Evolutionary conservation across 1,284 basidiomycete species (phyloP).

Genomic region (Ustanciosporium gigantosporum): DNA sequence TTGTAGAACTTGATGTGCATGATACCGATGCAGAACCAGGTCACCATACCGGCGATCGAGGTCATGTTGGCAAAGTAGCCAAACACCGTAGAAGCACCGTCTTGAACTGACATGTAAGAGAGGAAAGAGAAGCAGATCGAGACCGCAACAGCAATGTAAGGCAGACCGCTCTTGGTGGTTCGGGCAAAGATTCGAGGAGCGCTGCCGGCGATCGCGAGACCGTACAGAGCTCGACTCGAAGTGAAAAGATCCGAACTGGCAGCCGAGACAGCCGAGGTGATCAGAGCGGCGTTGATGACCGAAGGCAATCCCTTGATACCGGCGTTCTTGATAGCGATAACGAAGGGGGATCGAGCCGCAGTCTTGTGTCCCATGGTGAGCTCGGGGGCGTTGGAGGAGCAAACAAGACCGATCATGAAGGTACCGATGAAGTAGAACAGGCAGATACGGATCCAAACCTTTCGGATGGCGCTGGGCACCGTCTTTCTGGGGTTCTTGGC

Average conservation of each 20-base stretch:
- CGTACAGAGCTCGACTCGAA: slow-evolving; percentile 74
- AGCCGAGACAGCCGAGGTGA: slow-evolving; percentile 82
- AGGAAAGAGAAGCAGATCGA: slow-evolving; percentile 71
- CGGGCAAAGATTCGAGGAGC: slow-evolving; percentile 75
- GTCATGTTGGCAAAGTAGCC: slow-evolving; percentile 67
- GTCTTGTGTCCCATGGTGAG: slow-evolving; percentile 42
- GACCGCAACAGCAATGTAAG: slow-evolving; percentile 72
- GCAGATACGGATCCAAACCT: slow-evolving; percentile 52
- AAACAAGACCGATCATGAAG: slow-evolving; percentile 49
- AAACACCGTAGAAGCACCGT: slow-evolving; percentile 67
- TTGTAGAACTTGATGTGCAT: slow-evolving; percentile 76
- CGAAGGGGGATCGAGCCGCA: slow-evolving; percentile 39
- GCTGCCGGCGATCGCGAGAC: slow-evolving; percentile 75
- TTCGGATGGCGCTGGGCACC: slow-evolving; percentile 47
- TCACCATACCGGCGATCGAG: slow-evolving; percentile 71
- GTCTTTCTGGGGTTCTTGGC: slow-evolving; percentile 62
- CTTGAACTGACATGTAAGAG: slow-evolving; percentile 67
- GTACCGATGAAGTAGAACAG: slow-evolving; percentile 64
- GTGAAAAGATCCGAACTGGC: slow-evolving; percentile 81
- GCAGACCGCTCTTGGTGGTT: slow-evolving; percentile 74
- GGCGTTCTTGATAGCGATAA: slow-evolving; percentile 57
- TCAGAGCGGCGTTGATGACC: slow-evolving; percentile 74
- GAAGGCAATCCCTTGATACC: slow-evolving; percentile 62
- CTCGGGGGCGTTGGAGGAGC: slow-evolving; percentile 43
- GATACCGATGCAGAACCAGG: slow-evolving; percentile 82